phyloP scores from a whole-genome alignment of 768 basidiomycete genomes.

The Leccinum uliginosum region DNA sequence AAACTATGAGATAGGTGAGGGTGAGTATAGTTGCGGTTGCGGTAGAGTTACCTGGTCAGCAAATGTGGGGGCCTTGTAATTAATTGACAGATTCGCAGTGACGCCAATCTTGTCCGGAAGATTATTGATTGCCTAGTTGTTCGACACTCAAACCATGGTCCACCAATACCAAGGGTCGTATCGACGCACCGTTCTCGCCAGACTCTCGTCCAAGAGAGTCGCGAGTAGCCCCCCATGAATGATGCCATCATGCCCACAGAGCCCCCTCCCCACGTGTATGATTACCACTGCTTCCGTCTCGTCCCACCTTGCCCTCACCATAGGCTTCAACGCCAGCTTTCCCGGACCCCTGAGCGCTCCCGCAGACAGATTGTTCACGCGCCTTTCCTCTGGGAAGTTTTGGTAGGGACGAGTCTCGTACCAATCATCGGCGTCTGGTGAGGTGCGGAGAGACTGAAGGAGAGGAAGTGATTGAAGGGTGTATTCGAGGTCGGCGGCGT shows the following conservation, averaged over 20 bases:
- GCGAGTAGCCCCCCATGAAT: slow-evolving; percentile 91
- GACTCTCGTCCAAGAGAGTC: slow-evolving; percentile 81
- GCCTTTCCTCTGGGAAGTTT: slow-evolving; percentile 62
- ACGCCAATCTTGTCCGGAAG: slow-evolving; percentile 89
- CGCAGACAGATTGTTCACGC: slow-evolving; percentile 79
- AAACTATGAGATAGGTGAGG: slow-evolving; percentile 47
- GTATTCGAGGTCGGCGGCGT: slow-evolving; percentile 59
- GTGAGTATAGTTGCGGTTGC: neutral
- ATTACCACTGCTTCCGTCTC: slow-evolving; percentile 69
- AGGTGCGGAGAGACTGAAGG: slow-evolving; percentile 48
- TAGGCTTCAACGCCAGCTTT: slow-evolving; percentile 73
- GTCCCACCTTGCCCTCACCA: slow-evolving; percentile 71
- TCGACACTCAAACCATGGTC: slow-evolving; percentile 3
- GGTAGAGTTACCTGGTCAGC: slow-evolving; percentile 67
- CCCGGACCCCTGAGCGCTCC: slow-evolving; percentile 87
- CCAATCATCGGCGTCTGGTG: slow-evolving; percentile 55
- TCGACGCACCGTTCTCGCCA: slow-evolving; percentile 69
- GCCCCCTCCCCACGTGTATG: slow-evolving; percentile 76
- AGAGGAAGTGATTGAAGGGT: slow-evolving; percentile 61
- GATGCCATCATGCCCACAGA: slow-evolving; percentile 95
- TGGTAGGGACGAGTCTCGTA: slow-evolving; percentile 77
- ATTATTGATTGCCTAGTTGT: slow-evolving; percentile 70
- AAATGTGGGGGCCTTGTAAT: slow-evolving; percentile 82
- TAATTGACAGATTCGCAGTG: slow-evolving; percentile 78
- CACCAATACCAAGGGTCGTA: neutral